phyloP scores from a whole-genome alignment of 225 moss, liverwort and hornwort genomes.

The Lunularia cruciata region DNA sequence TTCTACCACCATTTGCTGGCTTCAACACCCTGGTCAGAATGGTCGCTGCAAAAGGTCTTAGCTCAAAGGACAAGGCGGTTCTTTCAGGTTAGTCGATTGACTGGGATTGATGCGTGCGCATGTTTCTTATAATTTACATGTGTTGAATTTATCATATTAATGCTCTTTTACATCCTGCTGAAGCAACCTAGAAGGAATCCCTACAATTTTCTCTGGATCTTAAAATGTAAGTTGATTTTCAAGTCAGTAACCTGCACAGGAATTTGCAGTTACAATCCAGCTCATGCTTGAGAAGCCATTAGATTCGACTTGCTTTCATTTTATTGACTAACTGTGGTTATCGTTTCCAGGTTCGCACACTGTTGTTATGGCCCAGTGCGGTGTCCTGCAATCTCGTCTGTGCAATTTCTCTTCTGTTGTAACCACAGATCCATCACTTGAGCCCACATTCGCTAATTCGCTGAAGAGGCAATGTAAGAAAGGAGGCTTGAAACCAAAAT shows the following conservation, averaged over 20 bases:
- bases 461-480: constrained; percentile 34
- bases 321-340: too few relatives aligned
- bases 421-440: constrained; percentile 22
- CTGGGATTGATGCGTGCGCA: too few relatives aligned
- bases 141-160: too few relatives aligned
- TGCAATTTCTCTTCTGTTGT: constrained; percentile 22
- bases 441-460: constrained; percentile 26
- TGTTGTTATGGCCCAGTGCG: constrained; percentile 43
- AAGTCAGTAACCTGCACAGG: too few relatives aligned
- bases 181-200: too few relatives aligned
- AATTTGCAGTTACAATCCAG: too few relatives aligned
- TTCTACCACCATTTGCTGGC: constrained; percentile 17
- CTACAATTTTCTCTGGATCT: too few relatives aligned
- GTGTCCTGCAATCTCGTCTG: constrained; percentile 34
- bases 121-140: too few relatives aligned
- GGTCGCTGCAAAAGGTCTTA: constrained; percentile 23
- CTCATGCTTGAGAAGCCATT: too few relatives aligned
- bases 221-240: too few relatives aligned
- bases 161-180: too few relatives aligned
- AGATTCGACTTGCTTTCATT: too few relatives aligned
- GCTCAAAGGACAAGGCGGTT: constrained; percentile 17
- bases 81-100: constrained; percentile 40
- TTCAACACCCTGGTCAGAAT: background rate
- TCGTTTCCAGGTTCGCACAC: constrained; percentile 52
- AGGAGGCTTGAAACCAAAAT: background rate